Evolutionary conservation across 352 stramenopile genomes (phyloP), one percentile per base, ranked within the genome.

Genomic region (Hyaloperonospora arabidopsidis): DNA sequence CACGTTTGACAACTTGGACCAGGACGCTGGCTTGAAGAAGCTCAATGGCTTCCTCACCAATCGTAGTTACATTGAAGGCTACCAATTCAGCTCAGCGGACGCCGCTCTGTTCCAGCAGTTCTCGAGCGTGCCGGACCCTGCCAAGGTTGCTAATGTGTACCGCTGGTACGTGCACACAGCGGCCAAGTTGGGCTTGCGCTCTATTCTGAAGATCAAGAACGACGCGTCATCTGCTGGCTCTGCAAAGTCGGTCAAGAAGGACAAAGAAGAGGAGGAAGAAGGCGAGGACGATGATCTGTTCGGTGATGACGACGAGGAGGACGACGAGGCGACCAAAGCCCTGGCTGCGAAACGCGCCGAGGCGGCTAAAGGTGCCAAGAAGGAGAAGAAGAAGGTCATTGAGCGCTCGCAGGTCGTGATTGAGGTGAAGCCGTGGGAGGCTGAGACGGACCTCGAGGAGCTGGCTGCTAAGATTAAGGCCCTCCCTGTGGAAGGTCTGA

Each of bases 1-100:
- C 49, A 63, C 65, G n/a, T 83, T 88, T 59, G 70, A 79, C 57
- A 74, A 81, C 61, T 52, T 88, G 44, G 58, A 84, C 69, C 68
- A 71, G 51, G 69, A 77, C 53, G 60, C 67, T 15, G 78, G 76
- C 61, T 60, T 88, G 38, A 85, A 85, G 68, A 88, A 88, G 68
- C 74, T 88, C 1, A 88, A 88, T 60, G 76, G 79, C 58, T 94
- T 87, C 74, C 78, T 94, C 38, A 82, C 68, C 23, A 70, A 70
- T 59, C 76, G 76, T 48, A 87, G 72, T 48, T 94, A 94, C 70
- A 69, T 94, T 29, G 76, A 87, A 45, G 84, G 80, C 47, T 92
- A 67, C 67, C 64, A 75, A 38, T 89, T 89, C 55, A 83, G 73
- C 45, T 62, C 71, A 11, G 74, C 74, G 29, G 84, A 94, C 57